phyloP scores from a whole-genome alignment of 306 rosid species.

The Ziziphus jujuba region DNA sequence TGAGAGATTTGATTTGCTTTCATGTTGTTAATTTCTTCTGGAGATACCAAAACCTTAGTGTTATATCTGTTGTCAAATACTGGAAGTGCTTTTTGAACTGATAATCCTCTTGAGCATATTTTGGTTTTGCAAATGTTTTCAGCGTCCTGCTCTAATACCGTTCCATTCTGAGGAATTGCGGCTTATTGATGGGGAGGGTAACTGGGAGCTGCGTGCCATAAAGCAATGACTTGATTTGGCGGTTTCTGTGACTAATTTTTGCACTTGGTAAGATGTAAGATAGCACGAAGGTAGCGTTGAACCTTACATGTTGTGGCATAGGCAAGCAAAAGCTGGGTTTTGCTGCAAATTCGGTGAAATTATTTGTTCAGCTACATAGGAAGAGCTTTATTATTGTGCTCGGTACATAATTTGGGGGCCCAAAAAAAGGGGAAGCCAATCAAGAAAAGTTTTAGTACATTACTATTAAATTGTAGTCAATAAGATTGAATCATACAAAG shows the following conservation, averaged over 20 bases:
- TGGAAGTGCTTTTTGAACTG: background rate
- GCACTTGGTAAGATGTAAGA: slow-evolving; percentile 27
- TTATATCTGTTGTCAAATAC: background rate
- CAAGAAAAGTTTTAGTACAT: background rate
- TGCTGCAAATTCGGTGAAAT: slow-evolving; percentile 7
- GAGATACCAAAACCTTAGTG: too few relatives aligned
- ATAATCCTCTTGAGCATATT: background rate
- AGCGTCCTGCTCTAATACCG: slow-evolving; percentile 98
- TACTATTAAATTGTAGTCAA: slow-evolving; percentile 1
- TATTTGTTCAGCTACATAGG: background rate
- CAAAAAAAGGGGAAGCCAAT: slow-evolving; percentile 7
- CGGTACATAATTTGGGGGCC: slow-evolving; percentile 12
- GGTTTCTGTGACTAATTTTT: slow-evolving; percentile 16
- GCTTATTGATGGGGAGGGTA: slow-evolving; percentile 96
- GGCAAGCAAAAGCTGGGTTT: slow-evolving; percentile 25
- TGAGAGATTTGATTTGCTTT: too few relatives aligned
- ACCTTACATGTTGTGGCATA: slow-evolving; percentile 22
- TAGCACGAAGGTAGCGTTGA: too few relatives aligned
- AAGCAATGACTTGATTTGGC: slow-evolving; percentile 44
- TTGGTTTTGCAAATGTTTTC: slow-evolving; percentile 22
- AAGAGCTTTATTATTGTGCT: slow-evolving; percentile 14
- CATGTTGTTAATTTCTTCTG: background rate
- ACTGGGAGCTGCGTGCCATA: slow-evolving; percentile 88
- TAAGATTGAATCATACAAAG: slow-evolving; percentile 21
- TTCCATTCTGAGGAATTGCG: slow-evolving; percentile 81